Percentiles rank a stretch among this genome's conserved stretches.
Conservation (phyloP, 768 basidiomycete species). For the Suillus subluteus region DNA sequence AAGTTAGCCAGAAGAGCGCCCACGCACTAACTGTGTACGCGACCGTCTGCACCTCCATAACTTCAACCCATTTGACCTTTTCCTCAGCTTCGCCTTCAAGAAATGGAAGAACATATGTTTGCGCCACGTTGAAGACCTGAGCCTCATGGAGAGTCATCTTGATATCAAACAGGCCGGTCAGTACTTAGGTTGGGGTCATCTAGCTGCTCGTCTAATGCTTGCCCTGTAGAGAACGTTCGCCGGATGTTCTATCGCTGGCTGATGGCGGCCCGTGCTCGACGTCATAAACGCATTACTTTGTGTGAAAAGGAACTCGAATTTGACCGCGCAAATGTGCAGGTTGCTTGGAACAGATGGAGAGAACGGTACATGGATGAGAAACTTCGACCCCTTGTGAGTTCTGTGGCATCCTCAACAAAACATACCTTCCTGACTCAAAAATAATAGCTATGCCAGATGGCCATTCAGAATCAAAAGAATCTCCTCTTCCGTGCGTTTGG, state of each 20-base stretch:
- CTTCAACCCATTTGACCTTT: conserved; percentile 17
- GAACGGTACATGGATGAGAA: conserved; percentile 68
- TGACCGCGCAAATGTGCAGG: conserved; percentile 50
- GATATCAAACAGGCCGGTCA: conserved; percentile 80
- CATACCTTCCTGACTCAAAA: conserved; percentile 11
- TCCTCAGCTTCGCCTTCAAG: conserved; percentile 54
- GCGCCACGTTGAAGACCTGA: conserved; percentile 70
- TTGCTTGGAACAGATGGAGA: conserved; percentile 81
- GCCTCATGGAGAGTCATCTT: conserved; percentile 84
- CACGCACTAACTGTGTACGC: conserved; percentile 42
- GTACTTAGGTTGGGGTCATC: conserved; percentile 15
- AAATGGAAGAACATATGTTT: conserved; percentile 70
- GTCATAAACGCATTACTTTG: conserved; percentile 62
- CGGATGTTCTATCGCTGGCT: conserved; percentile 76
- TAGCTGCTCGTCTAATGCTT: conserved; percentile 9
- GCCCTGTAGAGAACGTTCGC: conserved; percentile 59
- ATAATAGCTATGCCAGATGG: conserved; percentile 46
- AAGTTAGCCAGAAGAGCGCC: conserved; percentile 53
- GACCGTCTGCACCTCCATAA: conserved; percentile 6
- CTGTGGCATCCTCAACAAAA: background rate
- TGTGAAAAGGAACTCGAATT: conserved; percentile 67
- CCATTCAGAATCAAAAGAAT: conserved; percentile 60
- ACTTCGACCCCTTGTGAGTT: conserved; percentile 65
- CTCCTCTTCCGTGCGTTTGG: conserved; percentile 68
- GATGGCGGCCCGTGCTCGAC: conserved; percentile 56